A percentile compares a stretch with the other conserved stretches of the same genome.
Conservation (phyloP, 2,329 filamentous ascomycete genomes). For the Mollisia scopiformis region DNA sequence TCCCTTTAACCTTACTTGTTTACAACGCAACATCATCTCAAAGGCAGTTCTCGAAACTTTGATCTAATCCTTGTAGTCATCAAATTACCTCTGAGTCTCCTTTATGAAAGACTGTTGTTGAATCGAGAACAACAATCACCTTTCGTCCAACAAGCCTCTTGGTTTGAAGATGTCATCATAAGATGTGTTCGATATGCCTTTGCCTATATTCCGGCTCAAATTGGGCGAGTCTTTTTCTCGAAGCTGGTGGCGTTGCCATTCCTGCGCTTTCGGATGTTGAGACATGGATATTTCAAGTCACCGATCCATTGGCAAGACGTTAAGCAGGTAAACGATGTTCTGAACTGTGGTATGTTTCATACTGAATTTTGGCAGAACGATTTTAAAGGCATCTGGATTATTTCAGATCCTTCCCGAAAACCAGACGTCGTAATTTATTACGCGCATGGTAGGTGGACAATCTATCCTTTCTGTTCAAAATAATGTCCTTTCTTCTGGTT, state of each 20-base stretch:
- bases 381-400: conserved; percentile 72
- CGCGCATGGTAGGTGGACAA: conserved; percentile 63
- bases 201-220: conserved; percentile 66
- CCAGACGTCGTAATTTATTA: conserved; percentile 85
- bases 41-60: conserved; percentile 13
- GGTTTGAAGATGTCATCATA: conserved; percentile 78
- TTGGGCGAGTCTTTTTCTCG: conserved; percentile 78
- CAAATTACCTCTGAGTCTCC: conserved; percentile 59
- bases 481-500: not conserved
- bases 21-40: not conserved
- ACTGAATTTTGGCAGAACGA: conserved; percentile 41
- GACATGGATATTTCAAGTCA: conserved; percentile 66
- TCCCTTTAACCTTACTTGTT: too few relatives aligned
- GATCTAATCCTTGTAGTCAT: conserved; percentile 47
- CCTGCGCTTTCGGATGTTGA: conserved; percentile 72
- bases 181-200: conserved; percentile 81
- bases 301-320: conserved; percentile 68
- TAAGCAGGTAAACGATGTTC: conserved; percentile 47
- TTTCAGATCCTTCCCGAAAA: conserved; percentile 57
- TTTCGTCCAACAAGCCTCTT: conserved; percentile 70
- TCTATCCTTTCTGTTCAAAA: not conserved
- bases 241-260: conserved; percentile 75
- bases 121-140: conserved; percentile 50
- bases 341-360: conserved; percentile 11
- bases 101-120: conserved; percentile 59